Percentiles rank a stretch among this genome's conserved stretches.
Conservation (phyloP, 176 grass and related monocot genomes). For the Carex littledalei region DNA sequence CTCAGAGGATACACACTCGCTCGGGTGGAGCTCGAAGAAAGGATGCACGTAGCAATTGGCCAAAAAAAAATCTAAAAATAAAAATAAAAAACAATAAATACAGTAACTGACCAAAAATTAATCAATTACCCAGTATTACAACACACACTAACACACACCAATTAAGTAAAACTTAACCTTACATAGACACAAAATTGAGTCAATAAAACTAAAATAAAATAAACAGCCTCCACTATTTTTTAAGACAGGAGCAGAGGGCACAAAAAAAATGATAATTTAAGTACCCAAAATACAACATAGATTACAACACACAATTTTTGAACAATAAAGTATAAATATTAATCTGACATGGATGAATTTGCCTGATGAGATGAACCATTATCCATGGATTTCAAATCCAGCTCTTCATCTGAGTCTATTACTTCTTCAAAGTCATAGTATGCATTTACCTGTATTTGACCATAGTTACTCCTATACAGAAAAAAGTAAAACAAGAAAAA, state of each 20-base stretch:
- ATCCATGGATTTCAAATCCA: slow-evolving; percentile 77
- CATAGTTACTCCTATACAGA: background rate
- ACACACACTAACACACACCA: background rate
- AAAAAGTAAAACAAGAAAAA: background rate
- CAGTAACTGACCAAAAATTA: background rate
- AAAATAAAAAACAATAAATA: no score
- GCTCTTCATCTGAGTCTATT: slow-evolving; percentile 91
- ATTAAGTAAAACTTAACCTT: background rate
- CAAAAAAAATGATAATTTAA: background rate
- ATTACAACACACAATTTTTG: background rate
- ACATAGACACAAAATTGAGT: background rate
- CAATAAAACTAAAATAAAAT: background rate
- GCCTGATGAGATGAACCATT: slow-evolving; percentile 31
- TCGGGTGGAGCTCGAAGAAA: background rate
- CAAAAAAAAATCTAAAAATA: background rate
- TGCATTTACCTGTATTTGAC: slow-evolving; percentile 45
- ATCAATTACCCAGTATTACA: background rate
- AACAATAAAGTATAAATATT: background rate
- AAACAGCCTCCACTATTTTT: background rate
- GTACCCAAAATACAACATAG: slow-evolving; percentile 4
- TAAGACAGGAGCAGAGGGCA: background rate
- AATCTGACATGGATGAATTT: slow-evolving; percentile 18
- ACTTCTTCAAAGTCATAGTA: slow-evolving; percentile 89
- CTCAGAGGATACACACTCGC: no score
- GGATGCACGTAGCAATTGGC: background rate